Conservation (phyloP, 129 eudicot genomes). For the Heracleum sosnowskyi region DNA sequence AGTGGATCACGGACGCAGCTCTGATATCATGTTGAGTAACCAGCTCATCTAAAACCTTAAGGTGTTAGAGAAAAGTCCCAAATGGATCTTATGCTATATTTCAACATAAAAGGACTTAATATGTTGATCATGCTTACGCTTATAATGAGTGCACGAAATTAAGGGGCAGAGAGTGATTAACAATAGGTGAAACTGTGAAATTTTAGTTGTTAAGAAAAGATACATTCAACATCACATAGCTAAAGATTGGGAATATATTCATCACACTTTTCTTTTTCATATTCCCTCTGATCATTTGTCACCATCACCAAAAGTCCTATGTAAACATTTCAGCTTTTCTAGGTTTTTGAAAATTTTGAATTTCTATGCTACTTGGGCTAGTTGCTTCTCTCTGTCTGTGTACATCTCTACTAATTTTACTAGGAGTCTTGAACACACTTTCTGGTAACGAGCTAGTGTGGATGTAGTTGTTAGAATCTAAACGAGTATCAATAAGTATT, state of each 20-base stretch:
- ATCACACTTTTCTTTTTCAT: constrained; percentile 31
- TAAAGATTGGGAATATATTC: constrained; percentile 18
- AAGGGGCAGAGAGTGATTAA: not conserved
- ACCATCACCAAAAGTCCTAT: constrained; percentile 22
- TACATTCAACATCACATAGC: constrained; percentile 19
- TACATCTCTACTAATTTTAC: not conserved
- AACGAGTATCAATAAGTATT: not conserved
- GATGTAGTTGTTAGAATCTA: not conserved
- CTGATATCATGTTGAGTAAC: too few species aligned
- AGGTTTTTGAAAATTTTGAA: constrained; percentile 13
- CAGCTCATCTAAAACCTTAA: too few species aligned
- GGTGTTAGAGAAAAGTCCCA: too few species aligned
- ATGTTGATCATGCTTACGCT: not conserved
- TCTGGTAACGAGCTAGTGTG: not conserved
- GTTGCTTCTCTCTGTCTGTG: not conserved
- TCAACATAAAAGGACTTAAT: not conserved
- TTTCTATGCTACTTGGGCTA: not conserved
- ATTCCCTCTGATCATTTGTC: constrained; percentile 30
- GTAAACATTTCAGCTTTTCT: constrained; percentile 22
- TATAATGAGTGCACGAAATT: not conserved
- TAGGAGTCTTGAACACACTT: not conserved
- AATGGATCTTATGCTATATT: too few species aligned
- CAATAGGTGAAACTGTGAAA: constrained; percentile 15
- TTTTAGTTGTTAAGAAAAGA: constrained; percentile 22
- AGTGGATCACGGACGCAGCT: too few species aligned